Conservation (phyloP, 495 filamentous ascomycete species). For the Ascodesmis nigricans region DNA sequence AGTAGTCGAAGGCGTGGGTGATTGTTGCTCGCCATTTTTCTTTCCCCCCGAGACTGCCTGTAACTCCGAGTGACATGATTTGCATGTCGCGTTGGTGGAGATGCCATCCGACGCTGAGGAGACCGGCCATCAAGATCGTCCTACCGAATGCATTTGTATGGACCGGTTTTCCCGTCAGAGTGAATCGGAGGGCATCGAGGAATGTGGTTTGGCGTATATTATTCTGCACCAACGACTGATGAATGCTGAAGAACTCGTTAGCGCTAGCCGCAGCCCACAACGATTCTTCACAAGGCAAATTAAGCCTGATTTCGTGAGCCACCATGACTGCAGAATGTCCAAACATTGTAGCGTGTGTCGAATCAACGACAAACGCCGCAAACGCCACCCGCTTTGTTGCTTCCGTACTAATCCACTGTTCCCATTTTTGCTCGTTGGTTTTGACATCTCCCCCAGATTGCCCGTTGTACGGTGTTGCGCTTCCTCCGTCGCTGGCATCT, state of each 20-base stretch:
- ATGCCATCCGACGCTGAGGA: conserved; percentile 90
- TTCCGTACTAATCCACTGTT: conserved; percentile 89
- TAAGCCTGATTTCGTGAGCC: conserved; percentile 80
- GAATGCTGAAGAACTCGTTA: conserved; percentile 68
- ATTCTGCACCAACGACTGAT: conserved; percentile 57
- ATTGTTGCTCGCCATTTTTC: conserved; percentile 84
- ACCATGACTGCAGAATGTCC: conserved; percentile 95
- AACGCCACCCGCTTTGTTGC: conserved; percentile 78
- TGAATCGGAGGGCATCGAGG: conserved; percentile 75
- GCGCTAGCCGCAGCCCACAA: conserved; percentile 84
- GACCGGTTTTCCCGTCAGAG: conserved; percentile 66
- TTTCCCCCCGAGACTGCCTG: conserved; percentile 60
- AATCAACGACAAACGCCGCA: conserved; percentile 87
- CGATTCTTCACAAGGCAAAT: conserved; percentile 80
- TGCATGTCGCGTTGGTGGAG: conserved; percentile 95
- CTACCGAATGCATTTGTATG: conserved; percentile 86
- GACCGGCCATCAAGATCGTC: conserved; percentile 84
- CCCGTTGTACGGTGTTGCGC: conserved; percentile 26
- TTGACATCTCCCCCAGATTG: conserved; percentile 39
- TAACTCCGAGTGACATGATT: conserved; percentile 53
- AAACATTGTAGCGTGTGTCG: conserved; percentile 94
- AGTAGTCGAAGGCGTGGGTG: conserved; percentile 78
- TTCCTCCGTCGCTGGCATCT: conserved; percentile 35
- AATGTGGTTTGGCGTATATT: conserved; percentile 76
- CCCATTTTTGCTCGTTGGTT: conserved; percentile 79